A percentile compares a stretch with the other conserved stretches of the same genome.
phyloP scores from a whole-genome alignment of 768 basidiomycete species.

The Solioccasus polychromus region DNA sequence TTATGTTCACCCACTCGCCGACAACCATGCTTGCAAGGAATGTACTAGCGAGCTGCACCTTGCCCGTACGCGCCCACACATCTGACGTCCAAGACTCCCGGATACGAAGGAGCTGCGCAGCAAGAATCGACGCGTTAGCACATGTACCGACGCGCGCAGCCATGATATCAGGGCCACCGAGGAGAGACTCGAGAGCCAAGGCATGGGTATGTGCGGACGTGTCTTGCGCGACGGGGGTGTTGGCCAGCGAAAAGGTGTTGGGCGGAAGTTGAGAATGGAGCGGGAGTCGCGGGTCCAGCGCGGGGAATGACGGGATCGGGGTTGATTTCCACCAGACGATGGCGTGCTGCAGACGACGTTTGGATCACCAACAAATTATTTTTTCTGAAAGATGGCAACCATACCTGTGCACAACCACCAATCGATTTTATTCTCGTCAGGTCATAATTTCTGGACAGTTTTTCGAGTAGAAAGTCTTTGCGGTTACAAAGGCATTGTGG shows the following conservation, averaged over 20 bases:
- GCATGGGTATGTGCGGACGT: conserved; percentile 80
- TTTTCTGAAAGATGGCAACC: no score
- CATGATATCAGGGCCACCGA: conserved; percentile 79
- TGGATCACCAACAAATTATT: conserved; percentile 4
- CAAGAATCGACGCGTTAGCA: conserved; percentile 65
- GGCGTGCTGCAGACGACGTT: conserved; percentile 45
- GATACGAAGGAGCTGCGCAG: conserved; percentile 74
- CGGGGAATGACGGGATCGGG: conserved; percentile 67
- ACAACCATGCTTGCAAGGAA: conserved; percentile 69
- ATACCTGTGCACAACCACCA: conserved; percentile 77
- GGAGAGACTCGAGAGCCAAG: conserved; percentile 66
- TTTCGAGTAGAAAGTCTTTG: conserved; percentile 72
- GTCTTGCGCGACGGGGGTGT: conserved; percentile 74
- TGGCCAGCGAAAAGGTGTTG: conserved; percentile 66
- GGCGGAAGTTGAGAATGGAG: conserved; percentile 67
- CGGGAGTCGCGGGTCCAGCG: conserved; percentile 68
- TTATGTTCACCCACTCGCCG: conserved; percentile 70
- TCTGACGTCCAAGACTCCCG: conserved; percentile 77
- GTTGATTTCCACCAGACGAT: conserved; percentile 88
- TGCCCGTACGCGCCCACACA: conserved; percentile 75
- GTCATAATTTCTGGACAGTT: conserved; percentile 68
- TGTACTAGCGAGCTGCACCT: conserved; percentile 73
- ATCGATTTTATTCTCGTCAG: conserved; percentile 69
- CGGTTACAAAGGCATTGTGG: conserved; percentile 10
- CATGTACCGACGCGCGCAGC: conserved; percentile 71